These are phyloP conservation scores for Thelonectria olida DNA, from an alignment of 2,329 filamentous ascomycete species.

Conservation along the genomic window DNA sequence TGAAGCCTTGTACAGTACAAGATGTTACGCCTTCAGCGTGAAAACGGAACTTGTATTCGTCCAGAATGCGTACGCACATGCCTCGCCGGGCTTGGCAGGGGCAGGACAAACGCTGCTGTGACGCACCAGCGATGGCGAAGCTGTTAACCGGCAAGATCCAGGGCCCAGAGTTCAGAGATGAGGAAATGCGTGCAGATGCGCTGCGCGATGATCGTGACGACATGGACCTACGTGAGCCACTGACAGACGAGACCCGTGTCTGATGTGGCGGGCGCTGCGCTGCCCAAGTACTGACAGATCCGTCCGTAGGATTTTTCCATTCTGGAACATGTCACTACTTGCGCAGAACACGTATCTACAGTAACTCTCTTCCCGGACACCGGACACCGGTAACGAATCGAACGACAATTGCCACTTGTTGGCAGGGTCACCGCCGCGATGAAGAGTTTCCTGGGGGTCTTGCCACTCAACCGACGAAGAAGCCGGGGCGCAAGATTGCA, in stretches of 20 bases:
- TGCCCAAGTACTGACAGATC: background rate
- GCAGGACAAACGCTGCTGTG: constrained; percentile 28
- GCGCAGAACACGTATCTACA: too few relatives aligned
- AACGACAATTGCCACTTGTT: background rate
- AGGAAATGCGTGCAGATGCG: constrained; percentile 15
- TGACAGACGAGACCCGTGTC: background rate
- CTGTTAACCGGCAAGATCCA: background rate
- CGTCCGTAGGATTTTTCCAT: background rate
- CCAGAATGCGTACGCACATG: too few relatives aligned
- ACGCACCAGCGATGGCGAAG: constrained; percentile 13
- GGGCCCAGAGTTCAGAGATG: constrained; percentile 1
- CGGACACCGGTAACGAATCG: background rate
- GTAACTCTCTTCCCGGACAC: background rate
- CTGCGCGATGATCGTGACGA: constrained; percentile 33
- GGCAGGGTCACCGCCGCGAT: background rate
- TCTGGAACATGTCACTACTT: background rate
- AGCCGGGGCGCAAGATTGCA: background rate
- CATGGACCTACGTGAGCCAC: constrained; percentile 25
- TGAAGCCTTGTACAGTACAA: background rate
- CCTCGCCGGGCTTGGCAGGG: constrained; percentile 34
- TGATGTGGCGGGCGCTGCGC: constrained; percentile 14
- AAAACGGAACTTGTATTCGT: constrained; percentile 1
- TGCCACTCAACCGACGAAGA: background rate
- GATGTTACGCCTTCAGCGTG: background rate
- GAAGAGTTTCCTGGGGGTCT: background rate